phyloP scores from a whole-genome alignment of 768 basidiomycete genomes.

The Xerocomus spinulosus region DNA sequence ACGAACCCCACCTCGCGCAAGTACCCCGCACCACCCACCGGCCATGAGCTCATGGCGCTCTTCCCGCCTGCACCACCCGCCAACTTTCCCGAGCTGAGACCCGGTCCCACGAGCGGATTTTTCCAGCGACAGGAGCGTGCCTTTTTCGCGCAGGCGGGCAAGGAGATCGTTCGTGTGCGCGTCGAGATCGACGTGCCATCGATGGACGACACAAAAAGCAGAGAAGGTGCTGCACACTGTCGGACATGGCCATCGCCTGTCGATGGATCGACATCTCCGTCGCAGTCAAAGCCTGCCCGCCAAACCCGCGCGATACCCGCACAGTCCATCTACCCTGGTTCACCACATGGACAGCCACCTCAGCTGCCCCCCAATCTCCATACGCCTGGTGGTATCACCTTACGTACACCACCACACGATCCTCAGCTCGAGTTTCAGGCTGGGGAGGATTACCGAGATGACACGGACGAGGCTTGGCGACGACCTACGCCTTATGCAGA shows the following conservation, averaged over 20 bases:
- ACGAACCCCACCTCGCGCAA: conserved; percentile 48
- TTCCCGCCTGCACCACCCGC: conserved; percentile 70
- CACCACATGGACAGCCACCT: conserved; percentile 30
- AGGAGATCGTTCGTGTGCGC: conserved; percentile 70
- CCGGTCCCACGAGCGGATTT: conserved; percentile 65
- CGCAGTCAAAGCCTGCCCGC: conserved; percentile 32
- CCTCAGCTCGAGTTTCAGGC: conserved; percentile 33
- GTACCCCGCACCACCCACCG: conserved; percentile 73
- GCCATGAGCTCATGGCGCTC: conserved; percentile 82
- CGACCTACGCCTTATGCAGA: conserved; percentile 70
- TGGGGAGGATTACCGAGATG: conserved; percentile 49
- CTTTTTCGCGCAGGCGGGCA: conserved; percentile 75
- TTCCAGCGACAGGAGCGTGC: conserved; percentile 75
- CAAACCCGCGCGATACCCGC: conserved; percentile 23
- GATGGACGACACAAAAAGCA: conserved; percentile 25
- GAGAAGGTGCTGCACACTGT: conserved; percentile 10
- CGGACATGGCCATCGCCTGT: conserved; percentile 28
- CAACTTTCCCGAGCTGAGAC: conserved; percentile 48
- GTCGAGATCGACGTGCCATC: conserved; percentile 58
- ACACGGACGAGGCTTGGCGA: conserved; percentile 68
- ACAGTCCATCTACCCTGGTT: conserved; percentile 26
- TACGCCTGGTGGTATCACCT: conserved; percentile 19
- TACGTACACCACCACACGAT: conserved; percentile 49
- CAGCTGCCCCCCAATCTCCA: conserved; percentile 35
- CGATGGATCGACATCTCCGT: conserved; percentile 18